These are phyloP conservation scores for Stentor coeruleus DNA, from an alignment of 73 alveolate species.

Conservation along the genomic window DNA sequence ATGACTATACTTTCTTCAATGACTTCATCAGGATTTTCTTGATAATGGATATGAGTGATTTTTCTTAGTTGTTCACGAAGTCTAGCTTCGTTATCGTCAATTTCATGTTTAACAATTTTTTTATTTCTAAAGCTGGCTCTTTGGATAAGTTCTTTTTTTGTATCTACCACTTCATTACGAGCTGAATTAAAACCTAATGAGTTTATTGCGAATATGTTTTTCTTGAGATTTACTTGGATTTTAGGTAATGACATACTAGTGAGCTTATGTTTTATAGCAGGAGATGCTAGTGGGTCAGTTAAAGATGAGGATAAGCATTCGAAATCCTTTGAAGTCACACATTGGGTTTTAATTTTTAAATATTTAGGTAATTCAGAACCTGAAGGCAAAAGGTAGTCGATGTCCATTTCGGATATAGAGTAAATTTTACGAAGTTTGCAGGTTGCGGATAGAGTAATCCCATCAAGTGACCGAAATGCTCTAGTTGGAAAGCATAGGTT, in stretches of 20 bases:
- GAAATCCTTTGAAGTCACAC: no score
- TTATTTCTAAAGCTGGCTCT: not conserved
- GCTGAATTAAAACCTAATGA: not conserved
- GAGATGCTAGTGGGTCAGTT: not conserved
- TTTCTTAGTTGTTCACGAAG: not conserved
- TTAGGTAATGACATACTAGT: not conserved
- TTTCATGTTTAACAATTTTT: not conserved
- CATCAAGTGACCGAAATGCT: not conserved
- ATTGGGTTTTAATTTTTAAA: not conserved
- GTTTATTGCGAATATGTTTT: not conserved
- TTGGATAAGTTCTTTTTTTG: not conserved
- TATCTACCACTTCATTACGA: not conserved
- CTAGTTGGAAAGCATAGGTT: slow-evolving; percentile 9
- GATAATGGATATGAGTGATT: not conserved
- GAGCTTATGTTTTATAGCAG: not conserved
- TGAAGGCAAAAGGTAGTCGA: not conserved
- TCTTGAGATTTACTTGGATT: not conserved
- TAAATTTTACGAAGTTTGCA: not conserved
- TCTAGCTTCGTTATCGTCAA: not conserved
- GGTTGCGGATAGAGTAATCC: not conserved
- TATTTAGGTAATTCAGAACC: not conserved
- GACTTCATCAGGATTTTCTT: not conserved
- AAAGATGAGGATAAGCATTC: no score
- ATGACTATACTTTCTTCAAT: not conserved
- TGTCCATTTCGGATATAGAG: not conserved